phyloP scores from a whole-genome alignment of 441 rosid genomes.

The Melastoma candidum region DNA sequence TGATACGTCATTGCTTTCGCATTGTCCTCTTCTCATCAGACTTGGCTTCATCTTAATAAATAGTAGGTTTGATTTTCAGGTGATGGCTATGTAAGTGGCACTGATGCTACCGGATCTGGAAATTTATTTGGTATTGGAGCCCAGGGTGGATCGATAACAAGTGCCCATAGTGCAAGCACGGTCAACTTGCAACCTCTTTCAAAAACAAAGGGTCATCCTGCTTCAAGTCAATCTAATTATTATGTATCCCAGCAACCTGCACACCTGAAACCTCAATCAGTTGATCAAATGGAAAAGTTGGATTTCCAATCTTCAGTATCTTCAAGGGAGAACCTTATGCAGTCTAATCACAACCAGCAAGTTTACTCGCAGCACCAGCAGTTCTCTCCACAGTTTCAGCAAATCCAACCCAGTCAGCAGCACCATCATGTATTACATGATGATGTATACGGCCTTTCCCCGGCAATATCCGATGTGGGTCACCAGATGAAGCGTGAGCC shows the following conservation, averaged over 20 bases:
- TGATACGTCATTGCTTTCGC: too few relatives aligned
- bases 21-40: too few relatives aligned
- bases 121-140: conserved; percentile 53
- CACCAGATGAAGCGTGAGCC: conserved; percentile 74
- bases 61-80: conserved; percentile 36
- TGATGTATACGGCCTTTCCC: conserved; percentile 56
- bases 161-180: conserved; percentile 52
- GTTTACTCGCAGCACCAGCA: conserved; percentile 69
- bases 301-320: conserved; percentile 38
- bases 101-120: conserved; percentile 68
- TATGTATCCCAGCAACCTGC: conserved; percentile 41
- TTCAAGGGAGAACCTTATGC: conserved; percentile 37
- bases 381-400: conserved; percentile 49
- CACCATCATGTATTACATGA: conserved; percentile 44
- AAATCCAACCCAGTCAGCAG: conserved; percentile 64
- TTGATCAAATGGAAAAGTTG: conserved; percentile 46
- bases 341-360: conserved; percentile 69
- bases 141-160: conserved; percentile 54
- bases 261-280: conserved; percentile 32
- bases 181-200: conserved; percentile 52
- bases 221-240: conserved; percentile 42
- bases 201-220: conserved; percentile 41
- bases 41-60: too few relatives aligned
- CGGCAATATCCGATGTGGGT: conserved; percentile 43
- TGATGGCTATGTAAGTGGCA: conserved; percentile 62